A percentile compares a stretch with the other conserved stretches of the same genome.
Conservation (phyloP, 75 land plant species). For the Selaginella tamariscina region DNA sequence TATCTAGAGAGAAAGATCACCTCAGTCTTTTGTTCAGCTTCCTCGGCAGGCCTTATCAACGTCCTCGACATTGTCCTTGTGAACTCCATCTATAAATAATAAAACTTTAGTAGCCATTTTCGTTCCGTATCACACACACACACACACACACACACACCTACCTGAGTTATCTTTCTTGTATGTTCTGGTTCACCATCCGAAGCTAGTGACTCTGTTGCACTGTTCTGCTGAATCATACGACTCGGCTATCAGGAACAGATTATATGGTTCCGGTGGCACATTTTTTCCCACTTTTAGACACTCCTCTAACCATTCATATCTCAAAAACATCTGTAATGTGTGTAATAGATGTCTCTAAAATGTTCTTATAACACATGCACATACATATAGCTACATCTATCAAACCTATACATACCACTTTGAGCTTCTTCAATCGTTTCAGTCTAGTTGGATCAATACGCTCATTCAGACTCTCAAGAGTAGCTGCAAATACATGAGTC, state of each 20-base stretch:
- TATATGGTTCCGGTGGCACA: constrained; percentile 42
- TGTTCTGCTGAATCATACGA: constrained; percentile 11
- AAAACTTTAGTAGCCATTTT: background rate
- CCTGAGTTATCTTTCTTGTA: constrained; percentile 11
- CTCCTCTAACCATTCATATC: constrained; percentile 75
- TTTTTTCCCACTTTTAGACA: constrained; percentile 49
- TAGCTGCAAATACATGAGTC: constrained; percentile 53
- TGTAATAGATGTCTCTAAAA: background rate
- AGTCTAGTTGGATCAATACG: constrained; percentile 22
- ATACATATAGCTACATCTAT: background rate
- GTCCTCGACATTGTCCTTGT: no score
- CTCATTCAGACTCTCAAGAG: constrained; percentile 22
- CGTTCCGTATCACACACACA: constrained; percentile 9
- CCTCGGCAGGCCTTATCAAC: background rate
- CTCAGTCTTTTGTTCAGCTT: constrained; percentile 19
- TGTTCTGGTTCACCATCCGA: background rate
- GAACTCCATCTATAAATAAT: no score
- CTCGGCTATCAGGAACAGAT: constrained; percentile 10
- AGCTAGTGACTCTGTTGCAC: constrained; percentile 7
- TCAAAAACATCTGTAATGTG: constrained; percentile 43
- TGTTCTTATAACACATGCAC: background rate
- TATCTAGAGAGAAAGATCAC: background rate
- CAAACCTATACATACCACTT: constrained; percentile 32
- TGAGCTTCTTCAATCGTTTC: constrained; percentile 15
- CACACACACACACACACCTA: no score